A percentile compares a stretch with the other conserved stretches of the same genome.
phyloP scores from a whole-genome alignment of 805 yeast genomes.

The Starmerella potacharoeniae region DNA sequence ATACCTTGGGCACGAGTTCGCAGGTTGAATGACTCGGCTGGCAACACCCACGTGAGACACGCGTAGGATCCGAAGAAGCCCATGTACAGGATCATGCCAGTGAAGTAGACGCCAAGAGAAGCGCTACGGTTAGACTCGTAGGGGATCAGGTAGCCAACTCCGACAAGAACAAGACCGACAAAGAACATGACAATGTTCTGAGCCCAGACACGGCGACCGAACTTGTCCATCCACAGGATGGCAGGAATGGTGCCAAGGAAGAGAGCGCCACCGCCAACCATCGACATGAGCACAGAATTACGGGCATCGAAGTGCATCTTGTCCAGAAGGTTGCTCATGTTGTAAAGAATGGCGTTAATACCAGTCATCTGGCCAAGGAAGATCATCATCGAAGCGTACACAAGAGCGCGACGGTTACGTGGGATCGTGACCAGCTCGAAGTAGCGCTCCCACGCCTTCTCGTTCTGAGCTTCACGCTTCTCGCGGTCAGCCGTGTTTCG shows the following conservation, averaged over 20 bases:
- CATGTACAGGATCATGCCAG: constrained; percentile 55
- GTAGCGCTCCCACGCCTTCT: constrained; percentile 34
- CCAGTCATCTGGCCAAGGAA: constrained; percentile 45
- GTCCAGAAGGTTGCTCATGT: constrained; percentile 47
- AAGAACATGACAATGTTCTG: constrained; percentile 46
- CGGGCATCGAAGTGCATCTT: constrained; percentile 44
- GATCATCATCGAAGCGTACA: constrained; percentile 45
- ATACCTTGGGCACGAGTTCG: constrained; percentile 53
- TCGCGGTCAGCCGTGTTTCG: constrained; percentile 42
- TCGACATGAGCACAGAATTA: constrained; percentile 51
- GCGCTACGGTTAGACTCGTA: constrained; percentile 33
- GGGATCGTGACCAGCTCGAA: constrained; percentile 44
- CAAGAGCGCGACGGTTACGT: constrained; percentile 50
- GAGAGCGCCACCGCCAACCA: constrained; percentile 57
- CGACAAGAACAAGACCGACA: constrained; percentile 49
- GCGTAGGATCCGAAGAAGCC: constrained; percentile 58
- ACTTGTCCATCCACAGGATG: constrained; percentile 34
- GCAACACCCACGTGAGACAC: constrained; percentile 57
- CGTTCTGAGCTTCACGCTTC: constrained; percentile 26
- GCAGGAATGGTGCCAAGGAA: constrained; percentile 58
- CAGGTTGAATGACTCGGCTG: constrained; percentile 51
- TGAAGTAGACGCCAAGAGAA: constrained; percentile 48
- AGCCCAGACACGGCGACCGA: constrained; percentile 48
- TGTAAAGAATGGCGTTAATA: constrained; percentile 55
- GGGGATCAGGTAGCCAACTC: constrained; percentile 42